Percentiles rank a stretch among this genome's conserved stretches.
Evolutionary conservation across 2,329 filamentous ascomycete species (phyloP).

Genomic region (Phyllosticta citriasiana): DNA sequence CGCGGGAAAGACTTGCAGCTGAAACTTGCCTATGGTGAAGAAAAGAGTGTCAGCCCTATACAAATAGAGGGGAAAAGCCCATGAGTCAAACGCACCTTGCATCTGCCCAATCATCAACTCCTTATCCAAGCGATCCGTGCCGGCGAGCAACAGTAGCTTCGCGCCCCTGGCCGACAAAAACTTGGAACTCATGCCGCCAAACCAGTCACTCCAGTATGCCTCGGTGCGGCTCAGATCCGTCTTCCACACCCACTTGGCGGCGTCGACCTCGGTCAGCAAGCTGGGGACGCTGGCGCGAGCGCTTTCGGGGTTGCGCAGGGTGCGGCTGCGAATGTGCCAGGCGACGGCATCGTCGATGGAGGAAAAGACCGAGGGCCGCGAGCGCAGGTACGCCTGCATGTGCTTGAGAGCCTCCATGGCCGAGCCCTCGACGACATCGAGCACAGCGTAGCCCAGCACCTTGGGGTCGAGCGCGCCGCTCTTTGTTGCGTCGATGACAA

Average conservation of each 20-base stretch:
- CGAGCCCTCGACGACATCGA: conserved; percentile 91
- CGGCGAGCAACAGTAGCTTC: conserved; percentile 75
- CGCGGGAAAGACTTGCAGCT: conserved; percentile 86
- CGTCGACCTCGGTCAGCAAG: conserved; percentile 46
- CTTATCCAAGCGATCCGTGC: conserved; percentile 81
- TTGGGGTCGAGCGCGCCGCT: conserved; percentile 53
- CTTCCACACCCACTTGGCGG: conserved; percentile 62
- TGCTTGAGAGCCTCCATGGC: conserved; percentile 89
- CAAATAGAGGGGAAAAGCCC: neutral
- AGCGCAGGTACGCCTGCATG: conserved; percentile 87
- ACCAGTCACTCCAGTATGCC: conserved; percentile 92
- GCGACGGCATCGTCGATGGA: conserved; percentile 72
- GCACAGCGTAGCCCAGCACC: conserved; percentile 74
- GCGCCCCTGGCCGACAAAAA: conserved; percentile 74
- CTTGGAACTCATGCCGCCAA: conserved; percentile 75
- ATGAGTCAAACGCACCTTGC: conserved; percentile 56
- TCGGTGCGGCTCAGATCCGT: conserved; percentile 78
- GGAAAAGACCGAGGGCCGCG: conserved; percentile 68
- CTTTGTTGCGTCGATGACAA: conserved; percentile 74
- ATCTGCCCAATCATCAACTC: conserved; percentile 94
- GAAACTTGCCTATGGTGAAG: conserved; percentile 67
- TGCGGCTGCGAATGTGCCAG: conserved; percentile 87
- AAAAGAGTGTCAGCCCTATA: neutral
- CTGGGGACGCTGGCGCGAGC: conserved; percentile 81
- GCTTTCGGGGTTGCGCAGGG: conserved; percentile 72